Base-by-base conservation (phyloP, 169 alveolate genomes). In the Plasmodium cynomolgi region DNA sequence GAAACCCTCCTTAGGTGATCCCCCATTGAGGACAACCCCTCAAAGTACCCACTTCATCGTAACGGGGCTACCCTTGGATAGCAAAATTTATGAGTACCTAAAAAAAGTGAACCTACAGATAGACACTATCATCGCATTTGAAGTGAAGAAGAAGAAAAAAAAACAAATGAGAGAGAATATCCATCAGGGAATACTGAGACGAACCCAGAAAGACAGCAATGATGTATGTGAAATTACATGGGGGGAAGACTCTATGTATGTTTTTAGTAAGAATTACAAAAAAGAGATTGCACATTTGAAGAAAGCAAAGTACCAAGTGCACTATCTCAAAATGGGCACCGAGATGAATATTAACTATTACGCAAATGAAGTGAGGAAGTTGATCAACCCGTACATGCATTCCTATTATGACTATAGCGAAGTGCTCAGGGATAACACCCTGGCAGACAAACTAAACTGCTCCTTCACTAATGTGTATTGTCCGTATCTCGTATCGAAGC, bases 61-160 rank as follows among this genome's bases (percentile, higher is more conserved):
- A 37, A 80, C 77, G 50, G 94, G 94, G 7, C 34, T 90, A 1
- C 94, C 94, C 31, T 41, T 90, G 83, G 56, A 80, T 44, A 80
- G 20, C 3, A 90, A 73, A 9, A 68, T 90, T 11, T 90, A 17
- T 50, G 37, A n/a, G 13, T 79, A 58, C 56, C 82, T 90, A 33
- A 79, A 90, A 41, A 56, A 71, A 37, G 71, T 90, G 83, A 81
- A 90, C 33, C 33, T 90, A 29, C 33, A 80, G 3, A 79, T 90
- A 7, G 94, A 79, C 74, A 34, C 33, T 31, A 33, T 90, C 9
- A 54, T 90, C 33, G 74, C 91, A 1, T 90, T 90, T 90, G 54
- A 79, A 13, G 33, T 90, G 56, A 75, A 26, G n/a, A 84, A 73
- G 29, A 6, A 54, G 26, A 31, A 80, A 15, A 39, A 26, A 26